Conservation (phyloP, 371 early-diverging fungal genomes). For the Mortierella sp. region DNA sequence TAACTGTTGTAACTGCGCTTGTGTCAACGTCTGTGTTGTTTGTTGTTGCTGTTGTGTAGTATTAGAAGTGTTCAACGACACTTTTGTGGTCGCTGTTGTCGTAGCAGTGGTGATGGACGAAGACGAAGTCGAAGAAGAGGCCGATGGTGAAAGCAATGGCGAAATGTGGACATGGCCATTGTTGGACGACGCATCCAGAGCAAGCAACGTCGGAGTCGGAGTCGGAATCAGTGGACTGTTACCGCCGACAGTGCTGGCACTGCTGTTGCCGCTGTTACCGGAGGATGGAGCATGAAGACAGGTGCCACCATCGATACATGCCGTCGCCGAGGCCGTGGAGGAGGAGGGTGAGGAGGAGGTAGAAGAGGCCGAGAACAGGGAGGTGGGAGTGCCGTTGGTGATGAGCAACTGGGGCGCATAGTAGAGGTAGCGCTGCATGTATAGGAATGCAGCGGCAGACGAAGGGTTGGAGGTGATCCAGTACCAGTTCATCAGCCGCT, state of each 20-base stretch:
- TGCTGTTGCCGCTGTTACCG: not conserved
- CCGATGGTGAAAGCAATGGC: not conserved
- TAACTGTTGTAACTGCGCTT: constrained; percentile 1
- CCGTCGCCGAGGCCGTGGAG: not conserved
- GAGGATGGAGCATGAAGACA: not conserved
- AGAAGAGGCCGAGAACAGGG: not conserved
- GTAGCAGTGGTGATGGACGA: not conserved
- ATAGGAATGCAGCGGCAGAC: constrained; percentile 17
- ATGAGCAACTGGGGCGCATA: constrained; percentile 32
- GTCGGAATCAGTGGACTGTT: not conserved
- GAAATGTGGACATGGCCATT: constrained; percentile 1
- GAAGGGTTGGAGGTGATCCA: constrained; percentile 35
- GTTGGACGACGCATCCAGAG: not conserved
- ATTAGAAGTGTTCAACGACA: no score
- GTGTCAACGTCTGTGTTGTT: no score
- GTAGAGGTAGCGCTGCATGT: constrained; percentile 47
- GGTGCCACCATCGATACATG: not conserved
- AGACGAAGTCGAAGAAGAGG: not conserved
- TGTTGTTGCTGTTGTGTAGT: no score
- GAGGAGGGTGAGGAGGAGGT: constrained; percentile 1
- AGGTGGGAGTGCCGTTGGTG: constrained; percentile 8
- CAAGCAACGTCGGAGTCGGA: constrained; percentile 9
- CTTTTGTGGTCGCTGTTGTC: not conserved
- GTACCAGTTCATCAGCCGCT: constrained; percentile 35
- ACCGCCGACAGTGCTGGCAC: not conserved